Evolutionary conservation across 1,284 basidiomycete genomes (phyloP), one percentile per base, ranked within the genome.

Genomic region (Taiwanofungus camphoratus): DNA sequence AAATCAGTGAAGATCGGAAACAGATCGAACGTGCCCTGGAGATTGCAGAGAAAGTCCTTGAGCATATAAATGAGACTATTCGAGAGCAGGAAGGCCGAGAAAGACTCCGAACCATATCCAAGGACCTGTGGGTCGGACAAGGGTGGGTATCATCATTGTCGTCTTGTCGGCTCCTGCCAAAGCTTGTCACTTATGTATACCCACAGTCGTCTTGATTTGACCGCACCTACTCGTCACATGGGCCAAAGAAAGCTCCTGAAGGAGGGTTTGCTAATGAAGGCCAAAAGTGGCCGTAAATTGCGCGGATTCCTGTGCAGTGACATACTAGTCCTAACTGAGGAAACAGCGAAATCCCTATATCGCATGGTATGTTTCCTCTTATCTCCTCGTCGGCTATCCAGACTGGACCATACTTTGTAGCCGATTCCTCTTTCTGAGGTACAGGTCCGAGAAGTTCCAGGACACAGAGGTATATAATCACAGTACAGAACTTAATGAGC

Each of bases 21-120:
- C 60, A 60, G 1, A 76, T 95, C 23, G 64, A 73, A 7, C 59
- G 61, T 0, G 76, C 89, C 0, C 72, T 89, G 3, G 64, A 72
- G 8, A 77, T 71, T 11, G 77, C 90, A 0, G 90, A 95, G 63
- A 67, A 65, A 11, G 80, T 93, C 5, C 72, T 97, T 0, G 75
- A 72, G 3, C 69, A 77, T 23, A 92, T 97, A 58, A 98, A 98
- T 61, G 93, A 97, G 62, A 74, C 81, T 1, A 91, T 98, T 29
- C 76, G 92, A 4, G 79, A 87, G n/a, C 82, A 85, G 48, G 91
- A 97, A 62, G 82, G 83, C 2, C 62, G 70, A 3, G 87, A 90
- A 51, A 76, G 83, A 8, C 69, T 97, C 8, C 73, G 71, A 37
- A 70, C 69, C 13, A 73, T 97, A 21, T 89, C 86, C 5, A 78